Evolutionary conservation across 768 basidiomycete genomes (phyloP), one percentile per base, ranked within the genome.

Genomic region (Lactarius akahatsu): DNA sequence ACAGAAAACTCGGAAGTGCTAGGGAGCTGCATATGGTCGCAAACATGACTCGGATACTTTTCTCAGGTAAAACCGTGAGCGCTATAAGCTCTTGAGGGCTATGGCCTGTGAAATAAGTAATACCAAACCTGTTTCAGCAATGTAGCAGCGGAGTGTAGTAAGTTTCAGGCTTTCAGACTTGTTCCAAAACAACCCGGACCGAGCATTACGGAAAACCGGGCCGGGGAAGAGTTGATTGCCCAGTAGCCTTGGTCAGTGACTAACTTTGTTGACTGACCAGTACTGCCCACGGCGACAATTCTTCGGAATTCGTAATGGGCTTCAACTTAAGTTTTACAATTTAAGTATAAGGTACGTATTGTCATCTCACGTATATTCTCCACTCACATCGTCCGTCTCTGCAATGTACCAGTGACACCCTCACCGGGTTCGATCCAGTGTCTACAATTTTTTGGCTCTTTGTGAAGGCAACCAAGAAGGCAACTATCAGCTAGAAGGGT

Each of bases 401-500:
- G 36, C 50, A 75, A 79, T 64, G 73, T 34, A 2, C 34, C 1
- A 9, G 8, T 79, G 63, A 86, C 89, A 55, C 87, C 87, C 13
- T 74, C 83, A 55, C 74, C 88, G 47, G 87, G 89, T 3, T 83
- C 88, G 8, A 43, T 43, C 16, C 32, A 28, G 23, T n/a, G 10
- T 36, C 18, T 20, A 5, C 2, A 41, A 15, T 4, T 4, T 3
- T 10, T 45, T 55, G 18, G 52, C 23, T 15, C 36, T 23, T 59
- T 20, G 3, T 41, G 4, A 59, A 82, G 80, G 85, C 30, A 86
- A 85, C 13, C 89, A 89, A 34, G 4, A 59, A 82, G 80, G 85
- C 28, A 86, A 85, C 11, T 90, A 89, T 75, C 86, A 89, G 73
- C 80, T 88, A 74, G 77, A 80, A n/a, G 86, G 36, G 73, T 77